Conservation (phyloP, 2,329 filamentous ascomycete genomes). For the Phyllosticta ampelicida region DNA sequence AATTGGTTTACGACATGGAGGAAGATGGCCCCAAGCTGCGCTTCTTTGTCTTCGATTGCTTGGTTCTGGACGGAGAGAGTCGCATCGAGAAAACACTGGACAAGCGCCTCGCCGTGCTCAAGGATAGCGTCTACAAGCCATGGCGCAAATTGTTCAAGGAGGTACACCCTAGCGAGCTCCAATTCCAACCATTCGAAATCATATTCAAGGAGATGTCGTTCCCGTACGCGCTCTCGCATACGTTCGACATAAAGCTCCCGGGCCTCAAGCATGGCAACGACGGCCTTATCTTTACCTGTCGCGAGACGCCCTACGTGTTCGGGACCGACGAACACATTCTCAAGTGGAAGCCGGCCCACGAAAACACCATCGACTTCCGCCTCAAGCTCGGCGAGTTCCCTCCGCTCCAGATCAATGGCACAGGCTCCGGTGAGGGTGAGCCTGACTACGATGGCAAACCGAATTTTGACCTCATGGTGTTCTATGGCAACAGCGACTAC, state of each 20-base stretch:
- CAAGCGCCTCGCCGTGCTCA: constrained; percentile 81
- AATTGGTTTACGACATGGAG: constrained; percentile 69
- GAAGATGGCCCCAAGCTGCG: constrained; percentile 57
- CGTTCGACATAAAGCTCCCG: constrained; percentile 81
- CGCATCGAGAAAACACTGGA: constrained; percentile 73
- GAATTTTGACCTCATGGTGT: constrained; percentile 59
- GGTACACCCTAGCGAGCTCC: constrained; percentile 52
- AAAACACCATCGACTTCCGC: constrained; percentile 92
- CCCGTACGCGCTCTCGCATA: constrained; percentile 62
- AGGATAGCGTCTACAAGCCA: constrained; percentile 62
- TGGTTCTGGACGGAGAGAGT: constrained; percentile 66
- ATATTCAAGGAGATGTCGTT: constrained; percentile 85
- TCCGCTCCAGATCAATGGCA: constrained; percentile 50
- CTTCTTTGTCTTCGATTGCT: constrained; percentile 88
- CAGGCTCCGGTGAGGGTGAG: constrained; percentile 48
- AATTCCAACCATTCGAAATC: constrained; percentile 66
- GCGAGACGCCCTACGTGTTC: constrained; percentile 71
- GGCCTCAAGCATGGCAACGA: constrained; percentile 86
- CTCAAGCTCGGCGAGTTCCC: constrained; percentile 66
- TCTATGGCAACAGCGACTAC: constrained; percentile 54
- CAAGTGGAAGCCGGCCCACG: constrained; percentile 93
- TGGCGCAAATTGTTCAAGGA: constrained; percentile 53
- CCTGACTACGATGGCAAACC: constrained; percentile 74
- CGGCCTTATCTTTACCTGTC: constrained; percentile 95
- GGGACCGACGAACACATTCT: constrained; percentile 90